Percentiles rank a stretch among this genome's conserved stretches.
Conservation (phyloP, 768 basidiomycete genomes). For the Epithele typhae region DNA sequence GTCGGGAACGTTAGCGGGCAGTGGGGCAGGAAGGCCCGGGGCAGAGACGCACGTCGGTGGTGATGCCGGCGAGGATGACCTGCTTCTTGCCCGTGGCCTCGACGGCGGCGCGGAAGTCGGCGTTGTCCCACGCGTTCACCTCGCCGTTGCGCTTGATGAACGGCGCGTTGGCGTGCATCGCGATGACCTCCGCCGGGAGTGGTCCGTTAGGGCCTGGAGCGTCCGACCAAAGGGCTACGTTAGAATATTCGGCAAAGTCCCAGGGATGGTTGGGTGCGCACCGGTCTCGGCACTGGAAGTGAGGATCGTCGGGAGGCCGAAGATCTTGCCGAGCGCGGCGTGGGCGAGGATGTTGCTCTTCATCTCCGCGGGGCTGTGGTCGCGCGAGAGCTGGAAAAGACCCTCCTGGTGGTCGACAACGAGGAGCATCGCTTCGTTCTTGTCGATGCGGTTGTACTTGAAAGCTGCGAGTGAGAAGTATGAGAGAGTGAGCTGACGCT, state of each 20-base stretch:
- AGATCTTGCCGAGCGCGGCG: slow-evolving; percentile 40
- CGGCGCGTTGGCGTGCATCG: slow-evolving; percentile 41
- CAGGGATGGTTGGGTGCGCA: slow-evolving; percentile 12
- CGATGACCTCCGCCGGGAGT: slow-evolving; percentile 39
- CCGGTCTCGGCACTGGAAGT: slow-evolving; percentile 44
- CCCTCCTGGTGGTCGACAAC: slow-evolving; percentile 49
- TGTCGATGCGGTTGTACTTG: slow-evolving; percentile 39
- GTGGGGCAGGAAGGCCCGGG: too few relatives aligned
- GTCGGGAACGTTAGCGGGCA: too few relatives aligned
- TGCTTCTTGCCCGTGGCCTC: slow-evolving; percentile 46
- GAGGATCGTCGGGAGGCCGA: slow-evolving; percentile 41
- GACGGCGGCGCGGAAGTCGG: slow-evolving; percentile 43
- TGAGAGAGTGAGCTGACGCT: too few relatives aligned
- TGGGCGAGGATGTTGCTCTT: slow-evolving; percentile 45
- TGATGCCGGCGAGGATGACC: slow-evolving; percentile 47
- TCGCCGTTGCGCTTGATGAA: slow-evolving; percentile 44
- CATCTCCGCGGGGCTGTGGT: slow-evolving; percentile 34
- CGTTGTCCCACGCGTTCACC: slow-evolving; percentile 50
- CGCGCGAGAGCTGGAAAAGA: slow-evolving; percentile 42
- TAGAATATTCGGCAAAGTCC: too few relatives aligned
- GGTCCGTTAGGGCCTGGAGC: slow-evolving; percentile 44
- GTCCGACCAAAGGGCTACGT: background rate
- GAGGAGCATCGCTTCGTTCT: slow-evolving; percentile 38
- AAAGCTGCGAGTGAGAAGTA: too few relatives aligned
- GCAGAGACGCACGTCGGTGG: too few relatives aligned